Percentiles rank a stretch among this genome's conserved stretches.
Evolutionary conservation across 257 asterid genomes (phyloP).

Genomic region (Datura wrightii): DNA sequence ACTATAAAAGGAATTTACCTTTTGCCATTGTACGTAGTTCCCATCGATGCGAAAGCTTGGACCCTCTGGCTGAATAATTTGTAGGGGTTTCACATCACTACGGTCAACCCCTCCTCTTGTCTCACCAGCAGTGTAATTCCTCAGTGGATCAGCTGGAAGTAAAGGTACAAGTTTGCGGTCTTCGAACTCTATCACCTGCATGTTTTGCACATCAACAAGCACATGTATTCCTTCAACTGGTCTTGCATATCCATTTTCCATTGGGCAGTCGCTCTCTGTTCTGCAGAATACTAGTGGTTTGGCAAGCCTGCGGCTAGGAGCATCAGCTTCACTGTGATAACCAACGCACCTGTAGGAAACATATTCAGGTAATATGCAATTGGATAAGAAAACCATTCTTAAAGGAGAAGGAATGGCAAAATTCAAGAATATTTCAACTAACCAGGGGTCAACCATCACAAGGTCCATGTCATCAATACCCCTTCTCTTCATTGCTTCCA

Average conservation of each 20-base stretch:
- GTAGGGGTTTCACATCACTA: slow-evolving; percentile 91
- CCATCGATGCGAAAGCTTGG: slow-evolving; percentile 94
- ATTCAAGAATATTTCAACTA: slow-evolving; percentile 38
- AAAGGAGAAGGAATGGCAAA: slow-evolving; percentile 15
- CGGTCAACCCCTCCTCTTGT: slow-evolving; percentile 96
- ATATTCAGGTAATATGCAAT: neutral
- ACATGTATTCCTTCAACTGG: slow-evolving; percentile 97
- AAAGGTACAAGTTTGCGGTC: slow-evolving; percentile 93
- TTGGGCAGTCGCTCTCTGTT: slow-evolving; percentile 94
- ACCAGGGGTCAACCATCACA: slow-evolving; percentile 99
- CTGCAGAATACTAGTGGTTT: slow-evolving; percentile 95
- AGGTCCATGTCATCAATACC: slow-evolving; percentile 98
- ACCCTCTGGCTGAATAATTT: slow-evolving; percentile 91
- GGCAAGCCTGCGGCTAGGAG: slow-evolving; percentile 95
- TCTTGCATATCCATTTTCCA: slow-evolving; percentile 98
- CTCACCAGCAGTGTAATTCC: slow-evolving; percentile 93
- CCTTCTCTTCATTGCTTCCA: slow-evolving; percentile 98
- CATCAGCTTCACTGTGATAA: slow-evolving; percentile 87
- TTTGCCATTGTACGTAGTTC: slow-evolving; percentile 93
- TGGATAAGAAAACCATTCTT: neutral
- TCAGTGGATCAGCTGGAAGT: slow-evolving; percentile 94
- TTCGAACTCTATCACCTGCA: slow-evolving; percentile 90
- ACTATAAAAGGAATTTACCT: slow-evolving; percentile 51
- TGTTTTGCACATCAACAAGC: slow-evolving; percentile 94
- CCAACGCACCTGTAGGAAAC: slow-evolving; percentile 84